A percentile compares a stretch with the other conserved stretches of the same genome.
Conservation (phyloP, 192 early-diverging fungal genomes). For the Dispira simplex region DNA sequence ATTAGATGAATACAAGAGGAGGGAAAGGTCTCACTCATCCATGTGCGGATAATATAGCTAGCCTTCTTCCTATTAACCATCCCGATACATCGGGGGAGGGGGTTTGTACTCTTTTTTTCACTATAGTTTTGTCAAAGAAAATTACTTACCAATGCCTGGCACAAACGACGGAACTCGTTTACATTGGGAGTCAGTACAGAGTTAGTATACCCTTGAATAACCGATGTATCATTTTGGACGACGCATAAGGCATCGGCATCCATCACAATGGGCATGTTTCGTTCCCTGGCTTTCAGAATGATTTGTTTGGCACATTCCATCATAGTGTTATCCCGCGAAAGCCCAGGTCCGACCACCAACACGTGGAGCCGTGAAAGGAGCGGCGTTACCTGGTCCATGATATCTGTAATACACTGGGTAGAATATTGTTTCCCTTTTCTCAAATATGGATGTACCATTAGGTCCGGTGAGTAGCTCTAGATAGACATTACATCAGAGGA, state of each 20-base stretch:
- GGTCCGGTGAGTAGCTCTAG: slow-evolving; percentile 52
- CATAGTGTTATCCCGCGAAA: slow-evolving; percentile 64
- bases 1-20: too few relatives aligned
- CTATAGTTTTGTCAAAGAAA: too few relatives aligned
- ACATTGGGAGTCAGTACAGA: slow-evolving; percentile 81
- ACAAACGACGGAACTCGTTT: slow-evolving; percentile 69
- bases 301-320: slow-evolving; percentile 42
- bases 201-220: slow-evolving; percentile 53
- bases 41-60: too few relatives aligned
- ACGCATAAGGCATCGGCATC: slow-evolving; percentile 88
- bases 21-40: too few relatives aligned
- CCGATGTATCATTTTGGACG: slow-evolving; percentile 47
- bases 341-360: slow-evolving; percentile 79
- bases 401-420: slow-evolving; percentile 17
- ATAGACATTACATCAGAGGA: neutral
- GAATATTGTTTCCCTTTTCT: slow-evolving; percentile 20
- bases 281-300: slow-evolving; percentile 46
- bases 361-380: slow-evolving; percentile 64
- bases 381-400: slow-evolving; percentile 26
- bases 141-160: slow-evolving; percentile 30
- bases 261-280: slow-evolving; percentile 58
- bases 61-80: too few relatives aligned
- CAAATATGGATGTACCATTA: slow-evolving; percentile 90
- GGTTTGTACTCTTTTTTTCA: too few relatives aligned
- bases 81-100: too few relatives aligned